Conservation (phyloP, 2,329 filamentous ascomycete genomes). For the Byssochlamys sp. region DNA sequence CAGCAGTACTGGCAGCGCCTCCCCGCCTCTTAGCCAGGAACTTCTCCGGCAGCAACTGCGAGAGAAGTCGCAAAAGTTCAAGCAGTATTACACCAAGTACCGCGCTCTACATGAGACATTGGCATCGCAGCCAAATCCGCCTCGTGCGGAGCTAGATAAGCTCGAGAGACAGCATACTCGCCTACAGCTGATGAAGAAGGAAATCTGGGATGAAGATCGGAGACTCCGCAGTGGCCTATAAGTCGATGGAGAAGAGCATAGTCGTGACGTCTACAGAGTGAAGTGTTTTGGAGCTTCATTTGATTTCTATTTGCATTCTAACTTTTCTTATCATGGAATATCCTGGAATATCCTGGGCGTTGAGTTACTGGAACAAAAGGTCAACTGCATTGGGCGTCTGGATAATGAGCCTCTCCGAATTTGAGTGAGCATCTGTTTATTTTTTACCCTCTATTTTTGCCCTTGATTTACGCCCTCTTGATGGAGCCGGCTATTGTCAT, state of each 20-base stretch:
- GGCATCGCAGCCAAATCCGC: slow-evolving; percentile 30
- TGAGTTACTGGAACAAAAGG: slow-evolving; percentile 1
- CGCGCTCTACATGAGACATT: slow-evolving; percentile 44
- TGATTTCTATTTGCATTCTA: slow-evolving; percentile 6
- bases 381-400: slow-evolving; percentile 1
- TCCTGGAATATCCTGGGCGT: neutral
- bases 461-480: neutral
- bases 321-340: slow-evolving; percentile 4
- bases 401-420: slow-evolving; percentile 1
- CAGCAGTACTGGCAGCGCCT: slow-evolving; percentile 32
- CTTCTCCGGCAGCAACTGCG: slow-evolving; percentile 29
- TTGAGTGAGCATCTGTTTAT: neutral
- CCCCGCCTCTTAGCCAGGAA: slow-evolving; percentile 29
- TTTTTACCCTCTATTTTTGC: neutral
- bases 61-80: slow-evolving; percentile 41
- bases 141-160: slow-evolving; percentile 43
- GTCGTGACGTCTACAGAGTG: neutral
- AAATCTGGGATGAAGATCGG: slow-evolving; percentile 43
- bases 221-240: slow-evolving; percentile 17
- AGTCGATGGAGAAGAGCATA: slow-evolving; percentile 3
- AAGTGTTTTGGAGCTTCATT: slow-evolving; percentile 3
- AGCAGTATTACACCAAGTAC: slow-evolving; percentile 50
- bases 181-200: slow-evolving; percentile 48
- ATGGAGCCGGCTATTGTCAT: neutral
- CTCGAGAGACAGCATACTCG: slow-evolving; percentile 46